phyloP scores from a whole-genome alignment of 2,329 filamentous ascomycete species.

The Ilyonectria robusta region DNA sequence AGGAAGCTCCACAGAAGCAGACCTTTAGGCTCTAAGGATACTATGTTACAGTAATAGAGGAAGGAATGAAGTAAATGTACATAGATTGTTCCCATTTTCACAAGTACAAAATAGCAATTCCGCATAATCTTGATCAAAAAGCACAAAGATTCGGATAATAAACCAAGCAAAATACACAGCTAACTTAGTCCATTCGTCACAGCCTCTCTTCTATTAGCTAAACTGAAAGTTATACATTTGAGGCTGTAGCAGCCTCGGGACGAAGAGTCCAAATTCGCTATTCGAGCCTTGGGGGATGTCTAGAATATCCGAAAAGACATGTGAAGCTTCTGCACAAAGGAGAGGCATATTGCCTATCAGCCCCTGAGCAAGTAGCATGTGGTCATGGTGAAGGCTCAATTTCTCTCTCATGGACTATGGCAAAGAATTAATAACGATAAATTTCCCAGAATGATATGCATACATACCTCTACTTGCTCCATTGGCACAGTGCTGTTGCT shows the following conservation, averaged over 20 bases:
- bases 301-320: neutral
- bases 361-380: neutral
- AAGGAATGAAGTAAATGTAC: neutral
- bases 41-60: neutral
- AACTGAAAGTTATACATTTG: neutral
- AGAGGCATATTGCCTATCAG: neutral
- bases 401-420: neutral
- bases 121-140: neutral
- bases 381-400: neutral
- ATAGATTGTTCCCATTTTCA: neutral
- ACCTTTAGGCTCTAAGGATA: neutral
- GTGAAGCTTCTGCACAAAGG: neutral
- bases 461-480: neutral
- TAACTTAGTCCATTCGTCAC: neutral
- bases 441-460: neutral
- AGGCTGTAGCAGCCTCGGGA: neutral
- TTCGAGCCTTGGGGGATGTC: neutral
- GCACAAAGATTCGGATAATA: neutral
- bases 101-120: neutral
- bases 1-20: neutral
- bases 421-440: neutral
- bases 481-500: neutral
- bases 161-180: neutral
- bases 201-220: neutral
- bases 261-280: neutral